Conservation (phyloP, 1,139 yeast genomes). For the Yamadazyma sp. region DNA sequence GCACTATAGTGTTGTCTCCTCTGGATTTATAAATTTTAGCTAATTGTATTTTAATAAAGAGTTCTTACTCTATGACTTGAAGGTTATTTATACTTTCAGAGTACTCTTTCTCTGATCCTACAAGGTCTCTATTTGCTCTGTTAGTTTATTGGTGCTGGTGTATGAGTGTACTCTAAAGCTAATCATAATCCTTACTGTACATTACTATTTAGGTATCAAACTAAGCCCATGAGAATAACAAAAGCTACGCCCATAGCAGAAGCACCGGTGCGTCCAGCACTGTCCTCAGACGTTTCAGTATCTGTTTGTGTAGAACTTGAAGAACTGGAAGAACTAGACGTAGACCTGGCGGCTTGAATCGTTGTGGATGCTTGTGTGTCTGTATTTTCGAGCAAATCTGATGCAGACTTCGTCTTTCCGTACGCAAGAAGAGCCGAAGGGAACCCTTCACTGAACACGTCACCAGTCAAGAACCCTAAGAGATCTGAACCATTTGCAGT, state of each 20-base stretch:
- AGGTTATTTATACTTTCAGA: too few relatives aligned
- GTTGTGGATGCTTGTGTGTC: constrained; percentile 4
- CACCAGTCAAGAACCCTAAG: background rate
- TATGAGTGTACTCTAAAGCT: too few relatives aligned
- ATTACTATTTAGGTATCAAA: too few relatives aligned
- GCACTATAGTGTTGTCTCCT: background rate
- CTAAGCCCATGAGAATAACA: constrained; percentile 4
- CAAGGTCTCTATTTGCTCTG: too few relatives aligned
- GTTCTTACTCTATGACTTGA: too few relatives aligned
- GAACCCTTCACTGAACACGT: constrained; percentile 1
- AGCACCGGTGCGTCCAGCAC: constrained; percentile 2
- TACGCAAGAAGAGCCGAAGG: constrained; percentile 10
- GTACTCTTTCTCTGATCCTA: too few relatives aligned
- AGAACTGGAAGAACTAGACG: background rate
- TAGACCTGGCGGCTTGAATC: too few relatives aligned
- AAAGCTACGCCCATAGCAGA: background rate
- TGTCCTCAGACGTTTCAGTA: constrained; percentile 9
- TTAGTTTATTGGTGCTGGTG: too few relatives aligned
- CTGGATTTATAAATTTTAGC: background rate
- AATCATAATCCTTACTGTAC: too few relatives aligned
- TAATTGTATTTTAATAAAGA: too few relatives aligned
- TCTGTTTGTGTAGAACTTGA: constrained; percentile 3
- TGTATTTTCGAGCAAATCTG: constrained; percentile 4
- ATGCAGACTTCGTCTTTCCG: constrained; percentile 9
- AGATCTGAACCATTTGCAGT: background rate